Evolutionary conservation across 441 rosid genomes (phyloP), one percentile per base, ranked within the genome.

Genomic region (California macrophylla): DNA sequence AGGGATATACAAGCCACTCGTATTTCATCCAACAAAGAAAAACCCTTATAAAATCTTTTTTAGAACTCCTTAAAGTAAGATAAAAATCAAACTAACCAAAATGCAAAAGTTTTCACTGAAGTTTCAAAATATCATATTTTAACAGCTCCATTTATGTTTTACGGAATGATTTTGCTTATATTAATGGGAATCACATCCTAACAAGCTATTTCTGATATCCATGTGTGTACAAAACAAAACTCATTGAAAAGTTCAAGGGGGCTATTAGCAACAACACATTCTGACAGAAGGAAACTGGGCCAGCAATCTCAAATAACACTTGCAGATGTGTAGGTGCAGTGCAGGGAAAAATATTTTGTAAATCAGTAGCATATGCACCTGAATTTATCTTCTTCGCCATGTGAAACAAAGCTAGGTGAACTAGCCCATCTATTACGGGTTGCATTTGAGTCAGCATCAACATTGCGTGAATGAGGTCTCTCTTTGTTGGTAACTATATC

Each of bases 381-480:
- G 34, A 23, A 61, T 25, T 61, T 24, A 61, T 61, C 65, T 61
- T 61, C 18, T 8, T 26, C 34, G 0, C 30, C 34, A 25, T 26
- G 65, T 21, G 65, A 61, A 61, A 10, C 20, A 23, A 24, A 58
- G n/a, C 28, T 24, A 58, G 63, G 63, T 58, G 63, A 58, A 23
- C 63, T 23, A 47, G 56, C 8, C 29, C 3, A 13, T 56, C 10
- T 18, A 8, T 54, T 56, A 23, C 28, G 62, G 62, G 24, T 56
- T 21, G 28, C 28, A 56, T 56, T 56, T 20, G 62, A 56, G 15
- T 20, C 62, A 1, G 26, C 6, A 13, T 61, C 65, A 61, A 34
- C 65, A 61, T 25, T 24, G 30, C 34, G 32, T 25, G 65, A 61
- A 61, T 28, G 32, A 61, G 7, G 30, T 61, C n/a, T 61, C 16